Evolutionary conservation across 345 rosid genomes (phyloP), one percentile per base, ranked within the genome.

Genomic region (Salix dunnii): DNA sequence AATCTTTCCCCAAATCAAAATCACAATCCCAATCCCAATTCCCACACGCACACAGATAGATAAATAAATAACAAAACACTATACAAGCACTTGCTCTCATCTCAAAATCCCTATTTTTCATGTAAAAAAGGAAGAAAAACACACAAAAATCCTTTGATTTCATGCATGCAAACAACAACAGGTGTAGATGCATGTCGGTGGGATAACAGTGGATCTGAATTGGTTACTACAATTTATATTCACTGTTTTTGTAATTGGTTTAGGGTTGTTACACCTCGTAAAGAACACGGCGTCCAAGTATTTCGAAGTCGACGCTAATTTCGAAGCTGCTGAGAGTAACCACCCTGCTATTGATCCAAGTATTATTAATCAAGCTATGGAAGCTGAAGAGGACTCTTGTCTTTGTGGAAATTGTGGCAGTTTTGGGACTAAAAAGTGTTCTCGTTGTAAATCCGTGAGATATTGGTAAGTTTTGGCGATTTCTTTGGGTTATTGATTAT

Each of bases 241-340:
- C 33, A 85, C 94, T 31, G 73, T 87, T 0, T 87, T 89, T 66
- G 10, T 92, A 31, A 78, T 93, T 69, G 87, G 86, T 28, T 76
- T 88, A 13, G 98, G 88, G 17, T 73, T 92, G 79, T 83, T 90
- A 12, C 83, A 87, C 86, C 70, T 92, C 68, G 84, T 96, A 14
- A 88, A 79, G 88, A 89, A 86, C 53, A 87, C 94, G 81, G 98
- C 96, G 78, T 88, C 96, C 61, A 96, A 87, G 83, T 93, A 96
- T 85, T 90, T 93, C 90, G 94, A 91, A 76, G 95, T 89, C 88
- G 89, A 80, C 87, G 89, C 94, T 87, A 85, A 78, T 82, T 93
- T 91, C 89, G 91, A 86, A 70, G 72, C 28, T 3, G 62, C 28
- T 55, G 62, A 55, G 27, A n/a, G 87, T 43, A 67, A 79, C 71